Percentiles rank a stretch among this genome's conserved stretches.
phyloP scores from a whole-genome alignment of 140 eudicot species.

The Ambrosia hybrid region DNA sequence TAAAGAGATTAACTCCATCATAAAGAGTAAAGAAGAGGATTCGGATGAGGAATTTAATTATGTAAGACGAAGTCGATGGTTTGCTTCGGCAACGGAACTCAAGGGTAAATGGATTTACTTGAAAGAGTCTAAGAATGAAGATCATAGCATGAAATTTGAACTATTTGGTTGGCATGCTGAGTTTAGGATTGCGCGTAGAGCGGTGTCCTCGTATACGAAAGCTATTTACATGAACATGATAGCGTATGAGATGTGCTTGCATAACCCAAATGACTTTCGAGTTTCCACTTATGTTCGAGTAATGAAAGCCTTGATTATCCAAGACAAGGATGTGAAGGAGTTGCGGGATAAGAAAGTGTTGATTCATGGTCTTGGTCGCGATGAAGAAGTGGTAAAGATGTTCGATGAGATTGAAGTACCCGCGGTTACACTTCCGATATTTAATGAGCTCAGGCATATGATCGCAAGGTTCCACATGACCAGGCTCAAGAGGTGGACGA shows the following conservation, averaged over 20 bases:
- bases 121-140: constrained; percentile 15
- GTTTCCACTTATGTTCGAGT: no score
- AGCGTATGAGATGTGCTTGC: constrained; percentile 42
- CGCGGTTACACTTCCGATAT: constrained; percentile 20
- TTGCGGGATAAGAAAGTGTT: constrained; percentile 26
- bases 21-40: background rate
- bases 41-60: background rate
- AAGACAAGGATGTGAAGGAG: constrained; percentile 41
- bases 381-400: constrained; percentile 41
- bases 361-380: constrained; percentile 31
- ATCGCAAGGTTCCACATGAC: constrained; percentile 34
- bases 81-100: constrained; percentile 42
- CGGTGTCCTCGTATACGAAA: constrained; percentile 15
- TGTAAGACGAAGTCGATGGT: constrained; percentile 23
- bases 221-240: constrained; percentile 41
- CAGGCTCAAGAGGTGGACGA: constrained; percentile 39
- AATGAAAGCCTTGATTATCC: constrained; percentile 11
- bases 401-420: constrained; percentile 31
- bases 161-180: constrained; percentile 26
- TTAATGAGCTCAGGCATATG: constrained; percentile 17
- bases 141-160: constrained; percentile 23
- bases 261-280: background rate
- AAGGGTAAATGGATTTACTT: constrained; percentile 37
- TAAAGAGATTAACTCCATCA: background rate
- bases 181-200: constrained; percentile 29